Evolutionary conservation across 1,284 basidiomycete genomes (phyloP).

Genomic region (Volvariella volvacea): DNA sequence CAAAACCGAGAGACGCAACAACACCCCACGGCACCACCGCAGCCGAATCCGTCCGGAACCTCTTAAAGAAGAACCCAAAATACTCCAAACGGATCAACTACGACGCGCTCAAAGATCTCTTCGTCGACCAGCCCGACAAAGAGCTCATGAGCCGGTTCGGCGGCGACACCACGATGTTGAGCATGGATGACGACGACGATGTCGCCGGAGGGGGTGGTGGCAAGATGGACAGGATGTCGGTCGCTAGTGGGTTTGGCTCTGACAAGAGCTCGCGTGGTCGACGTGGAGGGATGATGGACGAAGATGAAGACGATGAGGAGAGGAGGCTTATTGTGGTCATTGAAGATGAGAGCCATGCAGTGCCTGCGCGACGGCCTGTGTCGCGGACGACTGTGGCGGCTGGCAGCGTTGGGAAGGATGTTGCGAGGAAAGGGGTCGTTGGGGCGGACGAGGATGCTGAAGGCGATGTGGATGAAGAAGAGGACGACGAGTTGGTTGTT

Average conservation of each 20-base stretch:
- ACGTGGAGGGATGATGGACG: slow-evolving; percentile 22
- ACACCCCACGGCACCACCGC: slow-evolving; percentile 69
- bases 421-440: slow-evolving; percentile 17
- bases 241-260: no score
- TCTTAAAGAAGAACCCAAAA: slow-evolving; percentile 76
- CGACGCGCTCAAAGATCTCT: slow-evolving; percentile 74
- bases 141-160: slow-evolving; percentile 25
- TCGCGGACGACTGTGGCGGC: slow-evolving; percentile 21
- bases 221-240: slow-evolving; percentile 13
- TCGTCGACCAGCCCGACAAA: slow-evolving; percentile 36
- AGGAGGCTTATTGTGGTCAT: slow-evolving; percentile 33
- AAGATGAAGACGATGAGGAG: slow-evolving; percentile 36
- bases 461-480: slow-evolving; percentile 31
- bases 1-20: slow-evolving; percentile 67
- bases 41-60: slow-evolving; percentile 73
- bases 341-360: slow-evolving; percentile 27
- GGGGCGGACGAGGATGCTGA: slow-evolving; percentile 24
- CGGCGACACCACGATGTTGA: slow-evolving; percentile 18
- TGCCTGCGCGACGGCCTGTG: background rate
- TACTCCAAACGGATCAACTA: slow-evolving; percentile 91
- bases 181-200: slow-evolving; percentile 30
- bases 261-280: no score
- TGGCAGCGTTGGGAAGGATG: slow-evolving; percentile 11
- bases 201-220: slow-evolving; percentile 30
- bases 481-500: slow-evolving; percentile 26